Base-by-base conservation (phyloP, 2,329 filamentous ascomycete species). In the Scytalidium lignicola region DNA sequence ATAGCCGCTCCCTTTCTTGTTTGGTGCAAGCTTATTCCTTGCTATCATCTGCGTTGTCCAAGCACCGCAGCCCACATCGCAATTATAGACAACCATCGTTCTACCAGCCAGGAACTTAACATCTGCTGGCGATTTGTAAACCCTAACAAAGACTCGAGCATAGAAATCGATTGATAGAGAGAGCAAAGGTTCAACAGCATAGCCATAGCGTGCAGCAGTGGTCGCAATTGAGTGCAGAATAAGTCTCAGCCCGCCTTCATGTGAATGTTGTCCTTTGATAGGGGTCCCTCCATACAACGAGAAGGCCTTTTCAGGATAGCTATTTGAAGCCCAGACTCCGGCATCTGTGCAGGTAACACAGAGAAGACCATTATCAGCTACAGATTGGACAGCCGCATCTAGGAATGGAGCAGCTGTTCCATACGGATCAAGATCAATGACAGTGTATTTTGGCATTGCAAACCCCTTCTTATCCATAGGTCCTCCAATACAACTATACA, bases 121-220 rank as follows among this genome's bases (percentile, higher is more conserved):
- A 48, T 90, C 85, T 3, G 85, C 85, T 0, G 90, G 88, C 3
- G 88, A 90, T 57, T 83, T 88, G 52, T 80, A 78, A 29, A 99
- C 79, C 18, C 86, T 82, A 42, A 99, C 85, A 64, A 97, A 99
- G 2, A 96, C 77, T 42, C 95, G 83, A 18, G 86, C 83, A 65
- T 99, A 99, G 67, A 95, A 99, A 67, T 99, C 93, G 54, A 97
- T 96, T 2, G 90, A 96, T 1, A 99, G 78, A 5, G 90, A 96
- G 10, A 99, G 78, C 3, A 96, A 77, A 0, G 93, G 93, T 67
- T 97, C 91, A 51, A 97, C 90, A 0, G 88, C 77, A 40, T 96
- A 73, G 1, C 93, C 92, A 58, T 99, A 95, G 53, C 85, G 85
- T 15, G 86, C 88, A 3, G 90, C 93, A 1, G 89, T 80, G 1